Conservation (phyloP, 2,329 filamentous ascomycete species). For the Microdochium bolleyi region DNA sequence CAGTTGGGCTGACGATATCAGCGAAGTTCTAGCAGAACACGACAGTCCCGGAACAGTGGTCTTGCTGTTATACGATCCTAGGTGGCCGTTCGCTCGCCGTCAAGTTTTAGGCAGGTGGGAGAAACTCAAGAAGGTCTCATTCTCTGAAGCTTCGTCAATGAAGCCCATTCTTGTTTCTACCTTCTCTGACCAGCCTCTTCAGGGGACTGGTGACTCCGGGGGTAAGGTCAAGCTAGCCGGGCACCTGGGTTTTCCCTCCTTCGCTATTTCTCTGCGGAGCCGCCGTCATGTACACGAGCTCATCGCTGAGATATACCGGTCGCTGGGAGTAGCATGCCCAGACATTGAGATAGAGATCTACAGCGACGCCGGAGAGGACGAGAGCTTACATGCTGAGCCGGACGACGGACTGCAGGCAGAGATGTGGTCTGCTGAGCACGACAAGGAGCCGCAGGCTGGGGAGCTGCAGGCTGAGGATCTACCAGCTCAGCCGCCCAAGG, state of each 20-base stretch:
- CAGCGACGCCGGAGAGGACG: background rate
- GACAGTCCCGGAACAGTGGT: background rate
- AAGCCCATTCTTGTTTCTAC: background rate
- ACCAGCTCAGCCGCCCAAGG: background rate
- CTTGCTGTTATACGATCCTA: background rate
- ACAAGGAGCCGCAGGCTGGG: background rate
- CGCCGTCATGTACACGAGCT: background rate
- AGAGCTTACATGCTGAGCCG: background rate
- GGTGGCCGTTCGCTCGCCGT: background rate
- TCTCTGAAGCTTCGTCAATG: background rate
- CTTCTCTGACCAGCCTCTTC: background rate
- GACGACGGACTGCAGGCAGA: background rate
- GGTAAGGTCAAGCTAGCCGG: background rate
- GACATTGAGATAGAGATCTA: background rate
- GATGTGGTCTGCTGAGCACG: background rate
- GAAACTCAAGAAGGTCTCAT: background rate
- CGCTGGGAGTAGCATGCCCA: background rate
- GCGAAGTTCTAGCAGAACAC: background rate
- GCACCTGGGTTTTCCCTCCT: background rate
- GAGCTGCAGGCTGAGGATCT: background rate
- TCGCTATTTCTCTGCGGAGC: background rate
- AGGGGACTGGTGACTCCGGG: background rate
- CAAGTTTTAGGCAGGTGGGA: background rate
- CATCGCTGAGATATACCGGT: background rate
- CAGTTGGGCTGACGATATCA: background rate